Evolutionary conservation across 148 eudicot genomes (phyloP).

Genomic region (Camellia lanceoleosa): DNA sequence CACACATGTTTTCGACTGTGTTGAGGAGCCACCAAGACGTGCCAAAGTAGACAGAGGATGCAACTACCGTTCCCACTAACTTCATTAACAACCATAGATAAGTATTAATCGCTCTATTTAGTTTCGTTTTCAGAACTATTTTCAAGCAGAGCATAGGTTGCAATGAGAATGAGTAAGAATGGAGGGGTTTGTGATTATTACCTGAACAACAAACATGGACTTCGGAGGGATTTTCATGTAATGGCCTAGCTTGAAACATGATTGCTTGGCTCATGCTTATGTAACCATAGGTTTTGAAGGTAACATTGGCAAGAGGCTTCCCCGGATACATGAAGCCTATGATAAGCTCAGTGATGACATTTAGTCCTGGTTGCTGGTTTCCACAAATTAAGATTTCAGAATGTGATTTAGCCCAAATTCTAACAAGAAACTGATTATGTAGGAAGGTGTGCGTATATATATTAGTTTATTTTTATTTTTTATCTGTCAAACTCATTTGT

Average conservation of each 20-base stretch:
- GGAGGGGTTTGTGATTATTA: background rate
- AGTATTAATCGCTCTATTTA: background rate
- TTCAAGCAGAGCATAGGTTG: background rate
- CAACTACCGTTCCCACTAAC: constrained; percentile 44
- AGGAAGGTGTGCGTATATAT: background rate
- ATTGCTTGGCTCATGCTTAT: constrained; percentile 49
- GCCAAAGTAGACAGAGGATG: constrained; percentile 38
- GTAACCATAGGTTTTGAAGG: constrained; percentile 43
- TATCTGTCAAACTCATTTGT: too few species aligned
- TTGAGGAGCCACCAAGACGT: constrained; percentile 51
- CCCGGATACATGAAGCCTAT: constrained; percentile 51
- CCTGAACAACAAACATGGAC: constrained; percentile 50
- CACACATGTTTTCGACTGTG: constrained; percentile 34
- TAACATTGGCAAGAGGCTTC: constrained; percentile 43
- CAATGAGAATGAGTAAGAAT: background rate
- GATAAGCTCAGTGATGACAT: constrained; percentile 44
- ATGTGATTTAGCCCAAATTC: background rate
- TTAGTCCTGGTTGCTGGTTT: constrained; percentile 37
- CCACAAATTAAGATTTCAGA: background rate
- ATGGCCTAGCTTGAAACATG: constrained; percentile 47
- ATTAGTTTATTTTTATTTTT: too few species aligned
- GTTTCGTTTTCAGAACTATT: too few species aligned
- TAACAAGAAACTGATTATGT: background rate
- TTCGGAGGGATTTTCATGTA: constrained; percentile 58
- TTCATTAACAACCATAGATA: constrained; percentile 9